These are phyloP conservation scores for Monoraphidium neglectum DNA, from an alignment of 139 green algal species.

Conservation along the genomic window DNA sequence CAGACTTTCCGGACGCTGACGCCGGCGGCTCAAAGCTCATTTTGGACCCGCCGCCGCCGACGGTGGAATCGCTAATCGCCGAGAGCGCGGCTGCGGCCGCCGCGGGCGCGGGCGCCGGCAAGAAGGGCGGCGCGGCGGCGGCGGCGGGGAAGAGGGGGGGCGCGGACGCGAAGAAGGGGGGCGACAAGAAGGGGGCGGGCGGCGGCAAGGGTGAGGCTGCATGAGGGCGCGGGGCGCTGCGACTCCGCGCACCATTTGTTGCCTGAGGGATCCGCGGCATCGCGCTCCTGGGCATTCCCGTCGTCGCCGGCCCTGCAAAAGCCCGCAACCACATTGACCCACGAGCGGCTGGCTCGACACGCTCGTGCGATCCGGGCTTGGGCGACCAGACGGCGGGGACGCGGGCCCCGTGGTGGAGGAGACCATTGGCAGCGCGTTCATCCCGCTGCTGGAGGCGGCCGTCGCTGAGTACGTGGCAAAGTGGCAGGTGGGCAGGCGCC, in stretches of 20 bases:
- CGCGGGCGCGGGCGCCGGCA: slow-evolving; percentile 37
- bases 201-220: slow-evolving; percentile 23
- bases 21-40: slow-evolving; percentile 83
- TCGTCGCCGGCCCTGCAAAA: too few relatives aligned
- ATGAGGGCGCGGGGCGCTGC: too few relatives aligned
- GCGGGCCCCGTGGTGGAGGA: slow-evolving; percentile 35
- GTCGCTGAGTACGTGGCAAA: slow-evolving; percentile 78
- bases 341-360: background rate
- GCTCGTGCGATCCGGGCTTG: background rate
- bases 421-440: slow-evolving; percentile 61
- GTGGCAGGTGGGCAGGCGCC: slow-evolving; percentile 63
- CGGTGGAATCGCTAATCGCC: slow-evolving; percentile 41
- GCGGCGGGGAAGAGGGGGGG: slow-evolving; percentile 23
- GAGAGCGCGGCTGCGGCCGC: slow-evolving; percentile 46
- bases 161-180: slow-evolving; percentile 21
- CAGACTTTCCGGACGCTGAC: slow-evolving; percentile 74
- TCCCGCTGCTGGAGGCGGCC: slow-evolving; percentile 64
- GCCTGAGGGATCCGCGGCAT: too few relatives aligned
- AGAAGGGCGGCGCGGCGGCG: slow-evolving; percentile 41
- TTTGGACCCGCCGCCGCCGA: slow-evolving; percentile 69
- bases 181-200: slow-evolving; percentile 38
- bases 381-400: background rate
- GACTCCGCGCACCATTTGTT: too few relatives aligned
- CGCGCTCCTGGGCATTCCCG: too few relatives aligned
- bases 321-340: too few relatives aligned